Percentiles rank a stretch among this genome's conserved stretches.
Conservation (phyloP, 2,329 filamentous ascomycete species). For the Helminthosporium solani region DNA sequence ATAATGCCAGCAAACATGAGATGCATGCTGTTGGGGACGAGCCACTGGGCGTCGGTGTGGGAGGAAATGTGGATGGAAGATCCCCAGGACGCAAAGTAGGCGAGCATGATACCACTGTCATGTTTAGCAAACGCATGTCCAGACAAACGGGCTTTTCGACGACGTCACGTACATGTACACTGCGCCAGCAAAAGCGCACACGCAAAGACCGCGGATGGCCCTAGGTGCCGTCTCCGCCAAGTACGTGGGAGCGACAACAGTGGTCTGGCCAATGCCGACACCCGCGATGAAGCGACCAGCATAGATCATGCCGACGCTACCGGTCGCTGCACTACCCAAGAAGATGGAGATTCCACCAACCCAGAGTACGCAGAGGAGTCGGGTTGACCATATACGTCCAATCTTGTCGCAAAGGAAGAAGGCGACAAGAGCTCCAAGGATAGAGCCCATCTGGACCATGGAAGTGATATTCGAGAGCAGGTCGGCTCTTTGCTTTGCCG, state of each 20-base stretch:
- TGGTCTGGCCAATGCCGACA: conserved; percentile 65
- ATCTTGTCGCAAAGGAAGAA: conserved; percentile 52
- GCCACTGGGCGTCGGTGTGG: conserved; percentile 49
- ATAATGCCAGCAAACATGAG: conserved; percentile 76
- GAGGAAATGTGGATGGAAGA: conserved; percentile 54
- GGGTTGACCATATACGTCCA: conserved; percentile 47
- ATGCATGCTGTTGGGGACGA: conserved; percentile 72
- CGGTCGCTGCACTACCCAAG: conserved; percentile 37
- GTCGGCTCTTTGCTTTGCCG: conserved; percentile 34
- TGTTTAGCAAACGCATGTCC: conserved; percentile 2
- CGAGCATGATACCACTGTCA: conserved; percentile 67
- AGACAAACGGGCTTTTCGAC: too few species aligned
- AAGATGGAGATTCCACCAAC: conserved; percentile 45
- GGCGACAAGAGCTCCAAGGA: conserved; percentile 66
- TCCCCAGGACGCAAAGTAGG: conserved; percentile 69
- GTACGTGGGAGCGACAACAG: conserved; percentile 69
- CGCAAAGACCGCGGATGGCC: conserved; percentile 70
- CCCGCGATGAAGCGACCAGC: conserved; percentile 67
- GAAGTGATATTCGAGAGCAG: conserved; percentile 66
- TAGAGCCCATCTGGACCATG: conserved; percentile 79
- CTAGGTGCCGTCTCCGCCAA: conserved; percentile 71
- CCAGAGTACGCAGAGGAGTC: conserved; percentile 46
- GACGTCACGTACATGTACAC: conserved; percentile 59
- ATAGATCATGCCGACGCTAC: conserved; percentile 55
- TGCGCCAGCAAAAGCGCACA: conserved; percentile 67